phyloP scores from a whole-genome alignment of 2,329 filamentous ascomycete species.

The Trichophyton schoenleinii region DNA sequence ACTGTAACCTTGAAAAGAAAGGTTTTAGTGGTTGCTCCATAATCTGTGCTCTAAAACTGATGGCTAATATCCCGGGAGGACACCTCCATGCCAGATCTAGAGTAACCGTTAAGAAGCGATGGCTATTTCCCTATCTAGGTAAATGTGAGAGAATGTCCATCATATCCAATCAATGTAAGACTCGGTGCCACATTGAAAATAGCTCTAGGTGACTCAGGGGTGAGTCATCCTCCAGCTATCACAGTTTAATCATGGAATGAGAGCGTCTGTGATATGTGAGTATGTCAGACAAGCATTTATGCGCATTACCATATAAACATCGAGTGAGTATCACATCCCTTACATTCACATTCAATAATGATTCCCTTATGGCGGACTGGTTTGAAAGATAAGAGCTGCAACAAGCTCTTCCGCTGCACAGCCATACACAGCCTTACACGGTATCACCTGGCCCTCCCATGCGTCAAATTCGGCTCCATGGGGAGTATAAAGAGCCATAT shows the following conservation, averaged over 20 bases:
- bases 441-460: slow-evolving; percentile 28
- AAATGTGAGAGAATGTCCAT: too few species aligned
- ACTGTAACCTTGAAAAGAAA: too few species aligned
- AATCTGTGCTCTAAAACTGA: too few species aligned
- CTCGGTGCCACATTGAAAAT: neutral
- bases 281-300: neutral
- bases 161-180: neutral
- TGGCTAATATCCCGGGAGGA: too few species aligned
- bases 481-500: slow-evolving; percentile 28
- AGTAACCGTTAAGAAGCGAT: too few species aligned
- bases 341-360: neutral
- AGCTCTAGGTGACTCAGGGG: neutral
- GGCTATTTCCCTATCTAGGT: too few species aligned
- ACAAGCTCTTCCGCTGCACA: slow-evolving; percentile 21
- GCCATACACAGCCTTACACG: slow-evolving; percentile 33
- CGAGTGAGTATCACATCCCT: neutral
- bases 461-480: slow-evolving; percentile 15
- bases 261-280: neutral
- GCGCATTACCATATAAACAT: neutral
- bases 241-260: neutral
- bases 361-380: slow-evolving; percentile 1
- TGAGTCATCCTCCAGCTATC: neutral
- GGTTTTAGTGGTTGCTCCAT: too few species aligned
- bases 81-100: too few species aligned
- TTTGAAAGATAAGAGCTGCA: slow-evolving; percentile 28